A percentile compares a stretch with the other conserved stretches of the same genome.
These are phyloP conservation scores for Yarrowia yakushimensis DNA, from an alignment of 805 yeast genomes.

Conservation along the genomic window DNA sequence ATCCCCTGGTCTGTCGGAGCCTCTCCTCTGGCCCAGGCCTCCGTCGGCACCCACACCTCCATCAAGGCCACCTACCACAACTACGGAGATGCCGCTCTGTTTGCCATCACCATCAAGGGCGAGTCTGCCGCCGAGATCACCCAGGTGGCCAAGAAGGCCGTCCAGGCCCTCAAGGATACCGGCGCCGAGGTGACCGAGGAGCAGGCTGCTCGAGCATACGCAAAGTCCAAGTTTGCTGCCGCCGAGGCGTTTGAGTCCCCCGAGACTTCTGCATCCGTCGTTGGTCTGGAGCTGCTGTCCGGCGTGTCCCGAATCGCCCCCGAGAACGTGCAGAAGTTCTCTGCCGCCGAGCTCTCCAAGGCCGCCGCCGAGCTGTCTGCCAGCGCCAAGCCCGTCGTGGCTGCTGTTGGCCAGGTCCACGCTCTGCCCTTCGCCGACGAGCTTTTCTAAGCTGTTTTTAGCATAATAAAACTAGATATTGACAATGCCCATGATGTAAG, in stretches of 20 bases:
- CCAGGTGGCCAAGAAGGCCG: slow-evolving; percentile 50
- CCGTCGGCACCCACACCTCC: slow-evolving; percentile 42
- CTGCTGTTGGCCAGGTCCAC: slow-evolving; percentile 84
- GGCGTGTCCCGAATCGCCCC: slow-evolving; percentile 35
- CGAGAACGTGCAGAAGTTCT: slow-evolving; percentile 37
- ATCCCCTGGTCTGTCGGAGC: slow-evolving; percentile 54
- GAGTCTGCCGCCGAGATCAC: slow-evolving; percentile 56
- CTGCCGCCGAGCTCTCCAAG: slow-evolving; percentile 13
- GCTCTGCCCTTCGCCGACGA: slow-evolving; percentile 87
- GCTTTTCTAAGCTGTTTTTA: slow-evolving; percentile 49
- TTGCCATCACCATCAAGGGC: slow-evolving; percentile 65
- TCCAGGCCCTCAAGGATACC: slow-evolving; percentile 35
- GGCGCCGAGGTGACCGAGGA: slow-evolving; percentile 34
- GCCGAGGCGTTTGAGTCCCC: slow-evolving; percentile 42
- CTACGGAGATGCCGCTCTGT: slow-evolving; percentile 78
- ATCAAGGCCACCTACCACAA: slow-evolving; percentile 52
- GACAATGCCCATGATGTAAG: no score
- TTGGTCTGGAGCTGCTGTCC: slow-evolving; percentile 45
- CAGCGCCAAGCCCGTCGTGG: slow-evolving; percentile 65
- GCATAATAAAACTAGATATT: slow-evolving; percentile 24
- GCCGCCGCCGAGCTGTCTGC: slow-evolving; percentile 38
- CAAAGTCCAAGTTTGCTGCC: slow-evolving; percentile 57
- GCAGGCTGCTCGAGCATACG: slow-evolving; percentile 49
- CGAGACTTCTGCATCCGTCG: slow-evolving; percentile 40
- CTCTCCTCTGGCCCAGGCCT: slow-evolving; percentile 48